Conservation (phyloP, 208 protist genomes). For the Plasmodiophora brassicae region DNA sequence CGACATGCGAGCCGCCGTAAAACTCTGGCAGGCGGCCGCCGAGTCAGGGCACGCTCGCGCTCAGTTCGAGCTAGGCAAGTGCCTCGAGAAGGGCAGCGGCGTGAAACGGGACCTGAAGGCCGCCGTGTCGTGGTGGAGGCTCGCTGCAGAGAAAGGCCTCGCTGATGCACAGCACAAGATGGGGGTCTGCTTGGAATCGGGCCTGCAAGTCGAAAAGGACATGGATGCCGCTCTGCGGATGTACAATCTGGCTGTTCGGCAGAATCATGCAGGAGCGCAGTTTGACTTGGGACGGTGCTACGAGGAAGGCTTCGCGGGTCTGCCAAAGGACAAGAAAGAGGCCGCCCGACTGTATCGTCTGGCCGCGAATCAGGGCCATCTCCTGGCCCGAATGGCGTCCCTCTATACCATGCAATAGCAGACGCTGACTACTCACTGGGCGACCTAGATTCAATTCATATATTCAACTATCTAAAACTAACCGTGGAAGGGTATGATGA, state of each 20-base stretch:
- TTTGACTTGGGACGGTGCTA: neutral
- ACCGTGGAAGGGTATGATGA: too few species aligned
- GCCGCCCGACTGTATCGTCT: slow-evolving; percentile 1
- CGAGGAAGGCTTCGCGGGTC: neutral
- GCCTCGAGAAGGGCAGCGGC: neutral
- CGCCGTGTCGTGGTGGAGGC: neutral
- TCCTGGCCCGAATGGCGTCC: neutral
- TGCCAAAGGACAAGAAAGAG: neutral
- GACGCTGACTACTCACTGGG: too few species aligned
- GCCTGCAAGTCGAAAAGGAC: neutral
- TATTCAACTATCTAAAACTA: too few species aligned
- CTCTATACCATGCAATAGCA: too few species aligned
- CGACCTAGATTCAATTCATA: too few species aligned
- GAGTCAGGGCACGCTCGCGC: neutral
- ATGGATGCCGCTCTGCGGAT: neutral
- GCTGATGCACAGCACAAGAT: slow-evolving; percentile 20
- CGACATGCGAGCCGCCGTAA: neutral
- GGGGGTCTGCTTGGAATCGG: neutral
- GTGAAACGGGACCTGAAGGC: neutral
- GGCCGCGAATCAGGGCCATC: neutral
- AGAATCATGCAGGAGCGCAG: neutral
- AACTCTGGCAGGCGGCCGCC: neutral
- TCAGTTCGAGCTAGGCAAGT: neutral
- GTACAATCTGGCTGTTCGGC: neutral
- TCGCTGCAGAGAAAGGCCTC: neutral